These are phyloP conservation scores for Calonectria hawksworthii DNA, from an alignment of 2,329 filamentous ascomycete genomes.

Conservation along the genomic window DNA sequence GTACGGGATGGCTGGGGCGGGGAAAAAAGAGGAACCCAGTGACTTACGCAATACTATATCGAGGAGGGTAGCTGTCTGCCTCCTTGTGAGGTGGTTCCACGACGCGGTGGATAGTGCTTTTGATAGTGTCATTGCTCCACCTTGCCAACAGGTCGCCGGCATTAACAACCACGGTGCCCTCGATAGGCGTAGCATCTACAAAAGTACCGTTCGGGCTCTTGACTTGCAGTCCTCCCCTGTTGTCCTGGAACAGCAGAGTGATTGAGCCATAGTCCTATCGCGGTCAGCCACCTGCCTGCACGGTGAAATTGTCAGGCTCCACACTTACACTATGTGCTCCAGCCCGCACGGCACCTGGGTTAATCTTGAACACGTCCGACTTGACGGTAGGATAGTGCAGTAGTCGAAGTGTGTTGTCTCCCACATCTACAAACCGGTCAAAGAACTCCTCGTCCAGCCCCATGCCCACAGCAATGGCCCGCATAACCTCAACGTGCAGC, in stretches of 20 bases:
- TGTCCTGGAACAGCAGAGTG: slow-evolving; percentile 74
- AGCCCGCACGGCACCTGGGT: slow-evolving; percentile 79
- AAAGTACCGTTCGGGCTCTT: slow-evolving; percentile 82
- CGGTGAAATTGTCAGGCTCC: background rate
- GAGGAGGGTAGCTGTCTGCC: slow-evolving; percentile 75
- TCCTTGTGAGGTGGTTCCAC: slow-evolving; percentile 81
- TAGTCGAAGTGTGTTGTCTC: slow-evolving; percentile 79
- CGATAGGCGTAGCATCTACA: slow-evolving; percentile 86
- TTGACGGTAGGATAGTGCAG: slow-evolving; percentile 82
- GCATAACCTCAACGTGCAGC: slow-evolving; percentile 84
- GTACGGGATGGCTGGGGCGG: background rate
- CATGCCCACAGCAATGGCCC: slow-evolving; percentile 87
- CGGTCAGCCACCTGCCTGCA: background rate
- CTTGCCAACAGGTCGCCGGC: slow-evolving; percentile 88
- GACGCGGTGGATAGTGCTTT: slow-evolving; percentile 90
- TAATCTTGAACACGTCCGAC: slow-evolving; percentile 74
- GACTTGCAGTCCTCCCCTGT: slow-evolving; percentile 68
- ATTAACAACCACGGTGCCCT: slow-evolving; percentile 87
- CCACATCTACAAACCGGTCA: slow-evolving; percentile 78
- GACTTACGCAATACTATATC: slow-evolving; percentile 86
- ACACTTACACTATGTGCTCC: slow-evolving; percentile 77
- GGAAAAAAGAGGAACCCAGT: no score
- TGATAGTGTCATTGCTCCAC: slow-evolving; percentile 94
- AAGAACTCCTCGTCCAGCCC: slow-evolving; percentile 80
- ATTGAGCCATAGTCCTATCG: slow-evolving; percentile 69